Evolutionary conservation across 2,329 filamentous ascomycete genomes (phyloP).

Genomic region (Cladorrhinum sp.): DNA sequence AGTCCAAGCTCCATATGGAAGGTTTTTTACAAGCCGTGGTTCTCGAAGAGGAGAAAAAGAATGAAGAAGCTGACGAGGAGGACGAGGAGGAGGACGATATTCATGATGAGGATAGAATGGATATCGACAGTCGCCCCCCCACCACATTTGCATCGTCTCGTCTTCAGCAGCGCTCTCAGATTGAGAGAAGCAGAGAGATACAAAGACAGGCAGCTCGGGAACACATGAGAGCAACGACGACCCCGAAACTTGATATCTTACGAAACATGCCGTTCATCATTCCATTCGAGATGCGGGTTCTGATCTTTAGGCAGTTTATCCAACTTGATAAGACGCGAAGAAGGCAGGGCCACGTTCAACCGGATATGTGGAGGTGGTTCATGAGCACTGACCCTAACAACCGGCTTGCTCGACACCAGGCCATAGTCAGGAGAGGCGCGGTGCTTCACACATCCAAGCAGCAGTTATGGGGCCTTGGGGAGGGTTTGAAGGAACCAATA

Average conservation of each 20-base stretch:
- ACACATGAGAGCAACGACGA: conserved; percentile 73
- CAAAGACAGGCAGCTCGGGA: conserved; percentile 66
- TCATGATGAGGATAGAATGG: conserved; percentile 36
- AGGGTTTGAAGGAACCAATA: conserved; percentile 88
- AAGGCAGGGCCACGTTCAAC: conserved; percentile 65
- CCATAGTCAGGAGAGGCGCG: conserved; percentile 72
- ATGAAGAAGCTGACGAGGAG: conserved; percentile 58
- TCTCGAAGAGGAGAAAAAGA: conserved; percentile 77
- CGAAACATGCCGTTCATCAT: conserved; percentile 97
- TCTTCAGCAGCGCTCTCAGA: conserved; percentile 59
- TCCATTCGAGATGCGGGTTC: conserved; percentile 84
- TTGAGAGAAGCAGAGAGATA: conserved; percentile 61
- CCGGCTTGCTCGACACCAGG: conserved; percentile 62
- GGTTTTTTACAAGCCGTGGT: conserved; percentile 85
- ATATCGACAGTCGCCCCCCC: conserved; percentile 15
- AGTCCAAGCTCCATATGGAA: conserved; percentile 78
- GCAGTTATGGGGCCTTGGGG: conserved; percentile 76
- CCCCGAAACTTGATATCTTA: conserved; percentile 83
- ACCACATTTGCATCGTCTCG: conserved; percentile 51
- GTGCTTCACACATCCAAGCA: conserved; percentile 84
- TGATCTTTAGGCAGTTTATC: conserved; percentile 94
- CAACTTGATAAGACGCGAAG: conserved; percentile 72
- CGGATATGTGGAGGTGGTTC: conserved; percentile 70
- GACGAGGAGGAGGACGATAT: conserved; percentile 43
- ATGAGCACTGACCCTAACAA: conserved; percentile 41